phyloP scores from a whole-genome alignment of 2,329 filamentous ascomycete genomes.

The Fusarium sp. region DNA sequence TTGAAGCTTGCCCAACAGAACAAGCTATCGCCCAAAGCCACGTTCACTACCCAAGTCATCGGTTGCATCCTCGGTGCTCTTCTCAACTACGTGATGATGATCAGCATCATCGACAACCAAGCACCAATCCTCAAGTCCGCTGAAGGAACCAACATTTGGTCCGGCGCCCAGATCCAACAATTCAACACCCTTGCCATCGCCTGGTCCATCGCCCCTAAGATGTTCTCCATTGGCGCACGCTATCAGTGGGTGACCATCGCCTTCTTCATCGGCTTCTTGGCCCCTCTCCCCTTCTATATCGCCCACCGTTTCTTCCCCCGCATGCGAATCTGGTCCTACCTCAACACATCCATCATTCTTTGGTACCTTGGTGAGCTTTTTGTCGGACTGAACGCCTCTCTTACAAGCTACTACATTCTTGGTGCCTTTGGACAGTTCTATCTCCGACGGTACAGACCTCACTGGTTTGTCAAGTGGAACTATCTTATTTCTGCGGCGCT shows the following conservation, averaged over 20 bases:
- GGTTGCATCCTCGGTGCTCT: slow-evolving; percentile 65
- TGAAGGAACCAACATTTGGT: slow-evolving; percentile 64
- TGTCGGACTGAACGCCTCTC: slow-evolving; percentile 58
- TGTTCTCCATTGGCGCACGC: slow-evolving; percentile 19
- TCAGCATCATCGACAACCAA: slow-evolving; percentile 60
- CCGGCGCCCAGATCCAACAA: slow-evolving; percentile 61
- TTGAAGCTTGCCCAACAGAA: slow-evolving; percentile 28
- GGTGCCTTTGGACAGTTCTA: slow-evolving; percentile 64
- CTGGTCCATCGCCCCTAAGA: slow-evolving; percentile 61
- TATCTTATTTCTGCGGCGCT: slow-evolving; percentile 64
- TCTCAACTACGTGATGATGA: slow-evolving; percentile 66
- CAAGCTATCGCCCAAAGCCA: slow-evolving; percentile 25
- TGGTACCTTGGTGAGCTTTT: slow-evolving; percentile 24
- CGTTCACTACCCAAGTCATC: slow-evolving; percentile 60
- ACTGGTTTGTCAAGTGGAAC: slow-evolving; percentile 64
- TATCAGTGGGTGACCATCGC: slow-evolving; percentile 22
- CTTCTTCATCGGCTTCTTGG: slow-evolving; percentile 50
- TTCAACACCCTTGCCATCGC: slow-evolving; percentile 60
- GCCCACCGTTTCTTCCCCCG: slow-evolving; percentile 50
- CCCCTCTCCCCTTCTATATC: slow-evolving; percentile 50
- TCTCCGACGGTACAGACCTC: slow-evolving; percentile 62
- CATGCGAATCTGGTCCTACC: slow-evolving; percentile 54
- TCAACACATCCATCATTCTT: slow-evolving; percentile 62
- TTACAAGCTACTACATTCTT: slow-evolving; percentile 62
- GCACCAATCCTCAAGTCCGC: slow-evolving; percentile 57